Evolutionary conservation across 2,329 filamentous ascomycete species (phyloP).

Genomic region (Aspergillus nomiae): DNA sequence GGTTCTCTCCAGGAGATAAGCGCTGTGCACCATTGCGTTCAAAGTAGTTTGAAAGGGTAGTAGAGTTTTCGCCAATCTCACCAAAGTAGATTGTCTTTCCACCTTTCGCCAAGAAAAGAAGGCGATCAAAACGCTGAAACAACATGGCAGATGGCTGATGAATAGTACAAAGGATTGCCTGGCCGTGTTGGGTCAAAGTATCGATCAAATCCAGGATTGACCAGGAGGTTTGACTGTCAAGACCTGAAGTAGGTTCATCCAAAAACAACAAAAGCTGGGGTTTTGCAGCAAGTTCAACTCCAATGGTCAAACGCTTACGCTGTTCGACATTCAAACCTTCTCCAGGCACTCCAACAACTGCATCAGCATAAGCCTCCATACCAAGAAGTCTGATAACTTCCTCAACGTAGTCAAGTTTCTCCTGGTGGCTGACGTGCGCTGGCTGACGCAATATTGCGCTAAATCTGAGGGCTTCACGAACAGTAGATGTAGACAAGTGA

Average conservation of each 20-base stretch:
- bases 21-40: conserved; percentile 61
- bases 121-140: conserved; percentile 56
- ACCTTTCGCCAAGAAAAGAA: conserved; percentile 65
- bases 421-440: conserved; percentile 64
- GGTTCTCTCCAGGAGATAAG: conserved; percentile 66
- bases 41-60: conserved; percentile 63
- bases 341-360: conserved; percentile 84
- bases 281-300: conserved; percentile 90
- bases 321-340: conserved; percentile 71
- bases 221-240: conserved; percentile 92
- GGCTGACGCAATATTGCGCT: conserved; percentile 86
- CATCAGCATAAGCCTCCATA: conserved; percentile 86
- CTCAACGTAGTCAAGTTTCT: conserved; percentile 85
- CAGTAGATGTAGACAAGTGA: conserved; percentile 78
- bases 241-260: conserved; percentile 90
- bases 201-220: conserved; percentile 83
- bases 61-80: conserved; percentile 62
- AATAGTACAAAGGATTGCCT: conserved; percentile 94
- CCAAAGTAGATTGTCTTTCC: conserved; percentile 71
- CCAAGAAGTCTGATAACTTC: conserved; percentile 90
- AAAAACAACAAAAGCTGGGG: conserved; percentile 86
- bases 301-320: conserved; percentile 79
- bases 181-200: conserved; percentile 83
- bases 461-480: conserved; percentile 84
- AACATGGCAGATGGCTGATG: conserved; percentile 75